Base-by-base conservation (phyloP, 2,329 filamentous ascomycete genomes). In the Fusarium sp. region DNA sequence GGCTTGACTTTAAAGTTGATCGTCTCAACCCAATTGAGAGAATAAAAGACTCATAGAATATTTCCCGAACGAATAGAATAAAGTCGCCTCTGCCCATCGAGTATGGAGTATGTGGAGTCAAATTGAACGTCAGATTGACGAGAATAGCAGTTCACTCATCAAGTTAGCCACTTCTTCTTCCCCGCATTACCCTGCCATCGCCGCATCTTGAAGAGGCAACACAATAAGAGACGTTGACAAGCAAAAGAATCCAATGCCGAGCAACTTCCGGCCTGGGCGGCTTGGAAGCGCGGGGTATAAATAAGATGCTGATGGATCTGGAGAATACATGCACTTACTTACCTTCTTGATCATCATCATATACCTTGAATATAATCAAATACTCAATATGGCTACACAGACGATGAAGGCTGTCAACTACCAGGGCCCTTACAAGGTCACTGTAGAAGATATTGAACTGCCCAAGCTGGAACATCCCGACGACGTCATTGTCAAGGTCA, bases 401-500 rank as follows among this genome's bases (percentile, higher is more conserved):
- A 74, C 81, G 27, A 90, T 90, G 88, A 89, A 89, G 78, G 88
- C 88, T 14, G 82, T 90, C 59, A 88, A 89, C 74, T 90, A 90
- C 72, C 84, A 88, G 46, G 88, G 88, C 2, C 86, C 88, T 1
- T 88, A 86, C 79, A 85, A 87, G 77, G 88, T 91, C 65, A 85
- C 85, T n/a, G 85, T 91, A 52, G 85, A 89, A 72, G 86, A 91
- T 25, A 84, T 89, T 10, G 83, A 86, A 27, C 75, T 83, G 47
- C 89, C 89, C 1, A 85, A 83, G 74, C 81, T 92, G 24, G 80
- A 90, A 75, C 89, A 90, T 78, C 88, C 89, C 4, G 88, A 91
- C 78, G 89, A 91, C 80, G 84, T 85, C 34, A 88, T 90, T 63
- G 86, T 91, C 77, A 90, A 89, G 73, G 87, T 91, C 38, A 90